phyloP scores from a whole-genome alignment of 352 stramenopile species.

The Thalassiosira mediterranea region DNA sequence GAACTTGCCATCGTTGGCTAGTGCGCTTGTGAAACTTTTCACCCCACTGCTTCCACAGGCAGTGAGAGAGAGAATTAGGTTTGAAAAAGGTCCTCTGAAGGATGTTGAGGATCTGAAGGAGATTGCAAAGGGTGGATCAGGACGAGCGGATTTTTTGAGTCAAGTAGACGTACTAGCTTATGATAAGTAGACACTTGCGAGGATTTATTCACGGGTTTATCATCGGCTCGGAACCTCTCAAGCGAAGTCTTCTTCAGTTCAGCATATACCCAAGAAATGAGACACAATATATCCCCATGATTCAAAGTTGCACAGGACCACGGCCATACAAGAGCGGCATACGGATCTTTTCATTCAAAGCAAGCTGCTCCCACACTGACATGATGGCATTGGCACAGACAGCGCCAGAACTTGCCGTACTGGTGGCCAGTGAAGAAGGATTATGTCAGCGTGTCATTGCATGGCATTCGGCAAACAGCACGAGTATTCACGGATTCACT shows the following conservation, averaged over 20 bases:
- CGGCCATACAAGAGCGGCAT: no score
- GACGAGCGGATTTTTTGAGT: conserved; percentile 38
- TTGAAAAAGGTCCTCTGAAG: conserved; percentile 63
- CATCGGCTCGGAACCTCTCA: no score
- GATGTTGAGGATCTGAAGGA: conserved; percentile 50
- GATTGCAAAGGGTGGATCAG: conserved; percentile 36
- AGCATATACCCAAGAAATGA: no score
- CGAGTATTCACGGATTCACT: no score
- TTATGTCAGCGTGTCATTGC: no score
- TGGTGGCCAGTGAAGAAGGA: no score
- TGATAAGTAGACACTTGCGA: conserved; percentile 24
- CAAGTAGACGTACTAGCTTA: conserved; percentile 48
- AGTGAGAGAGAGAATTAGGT: conserved; percentile 71
- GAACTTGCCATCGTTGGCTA: conserved; percentile 73
- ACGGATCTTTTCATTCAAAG: conserved; percentile 77
- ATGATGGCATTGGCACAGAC: conserved; percentile 78
- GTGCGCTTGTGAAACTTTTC: conserved; percentile 73
- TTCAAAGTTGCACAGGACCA: no score
- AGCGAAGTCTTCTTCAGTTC: no score
- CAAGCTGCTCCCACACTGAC: conserved; percentile 68
- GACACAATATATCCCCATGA: no score
- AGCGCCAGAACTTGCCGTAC: conserved; percentile 69
- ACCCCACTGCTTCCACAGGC: conserved; percentile 77
- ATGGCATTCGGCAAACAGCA: no score
- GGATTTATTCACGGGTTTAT: no score